A percentile compares a stretch with the other conserved stretches of the same genome.
These are phyloP conservation scores for Penicillium sp. DNA, from an alignment of 2,329 filamentous ascomycete species.

Conservation along the genomic window DNA sequence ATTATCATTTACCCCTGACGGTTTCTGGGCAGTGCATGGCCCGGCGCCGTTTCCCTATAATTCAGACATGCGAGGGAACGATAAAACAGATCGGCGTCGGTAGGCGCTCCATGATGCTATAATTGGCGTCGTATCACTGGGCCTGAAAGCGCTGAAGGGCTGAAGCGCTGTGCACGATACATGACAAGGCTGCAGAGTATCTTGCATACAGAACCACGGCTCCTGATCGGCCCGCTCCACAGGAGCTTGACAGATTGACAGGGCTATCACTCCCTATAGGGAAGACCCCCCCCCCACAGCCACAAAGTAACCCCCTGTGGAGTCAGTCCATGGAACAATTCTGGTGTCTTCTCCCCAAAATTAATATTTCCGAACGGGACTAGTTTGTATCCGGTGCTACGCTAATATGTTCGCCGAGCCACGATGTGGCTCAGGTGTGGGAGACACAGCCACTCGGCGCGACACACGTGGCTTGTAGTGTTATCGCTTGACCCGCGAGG, in stretches of 20 bases:
- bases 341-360: neutral
- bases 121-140: neutral
- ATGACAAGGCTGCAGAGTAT: neutral
- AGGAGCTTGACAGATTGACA: neutral
- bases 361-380: neutral
- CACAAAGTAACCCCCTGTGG: neutral
- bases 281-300: neutral
- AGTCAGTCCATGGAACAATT: neutral
- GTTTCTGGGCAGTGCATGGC: neutral
- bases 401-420: conserved; percentile 8
- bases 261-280: neutral
- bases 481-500: neutral
- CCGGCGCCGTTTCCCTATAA: no score
- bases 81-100: neutral
- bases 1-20: conserved; percentile 2
- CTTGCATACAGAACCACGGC: neutral
- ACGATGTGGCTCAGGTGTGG: conserved; percentile 15
- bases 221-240: neutral
- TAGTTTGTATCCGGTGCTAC: neutral
- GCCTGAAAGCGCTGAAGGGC: no score
- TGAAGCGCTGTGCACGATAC: neutral
- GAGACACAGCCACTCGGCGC: conserved; percentile 22
- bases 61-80: no score
- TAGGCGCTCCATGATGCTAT: neutral
- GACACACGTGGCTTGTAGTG: conserved; percentile 22